Evolutionary conservation across 768 basidiomycete species (phyloP), one percentile per base, ranked within the genome.

Genomic region (Tephrocybe sp.): DNA sequence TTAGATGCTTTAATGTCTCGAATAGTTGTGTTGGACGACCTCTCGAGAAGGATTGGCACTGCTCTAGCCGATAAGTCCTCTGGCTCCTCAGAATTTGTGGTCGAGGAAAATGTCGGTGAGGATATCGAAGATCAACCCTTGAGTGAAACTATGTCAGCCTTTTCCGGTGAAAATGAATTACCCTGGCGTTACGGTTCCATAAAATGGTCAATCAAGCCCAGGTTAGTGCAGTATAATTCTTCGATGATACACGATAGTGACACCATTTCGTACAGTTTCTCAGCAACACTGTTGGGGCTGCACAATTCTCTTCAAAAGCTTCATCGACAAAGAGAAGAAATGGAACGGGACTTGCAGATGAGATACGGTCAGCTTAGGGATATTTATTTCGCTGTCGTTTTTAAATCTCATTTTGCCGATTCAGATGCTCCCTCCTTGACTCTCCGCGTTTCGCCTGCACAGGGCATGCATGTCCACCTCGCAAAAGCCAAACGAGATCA

Each of bases 391-490:
- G 36, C 9, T 16, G 41, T 19, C 40, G 33, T n/a, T 14, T 31
- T 26, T 39, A 30, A 26, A 16, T 35, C 23, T 32, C 36, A 26
- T 46, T 52, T 31, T 50, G 23, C 45, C 26, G 14, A 10, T 41
- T 9, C 45, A 92, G 90, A 72, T 66, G 79, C 84, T 1, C 82
- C 86, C 19, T 90, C 90, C 11, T 61, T 92, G 54, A 84, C 87
- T 11, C 72, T 93, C 39, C 83, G 89, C 34, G 79, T 82, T 20
- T 85, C 79, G 0, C 76, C 83, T 14, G 75, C 76, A 9, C 81
- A 84, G 39, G 91, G 91, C 5, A 80, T 85, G 74, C 86, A 89
- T 62, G 77, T 92, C 36, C 90, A 92, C 55, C 68, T 92, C 22
- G 72, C 76, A 22, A 81, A 77, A 57, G 69, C 76, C 5, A 90